These are phyloP conservation scores for Saturnispora kantuleensis DNA, from an alignment of 805 yeast genomes.

Conservation along the genomic window DNA sequence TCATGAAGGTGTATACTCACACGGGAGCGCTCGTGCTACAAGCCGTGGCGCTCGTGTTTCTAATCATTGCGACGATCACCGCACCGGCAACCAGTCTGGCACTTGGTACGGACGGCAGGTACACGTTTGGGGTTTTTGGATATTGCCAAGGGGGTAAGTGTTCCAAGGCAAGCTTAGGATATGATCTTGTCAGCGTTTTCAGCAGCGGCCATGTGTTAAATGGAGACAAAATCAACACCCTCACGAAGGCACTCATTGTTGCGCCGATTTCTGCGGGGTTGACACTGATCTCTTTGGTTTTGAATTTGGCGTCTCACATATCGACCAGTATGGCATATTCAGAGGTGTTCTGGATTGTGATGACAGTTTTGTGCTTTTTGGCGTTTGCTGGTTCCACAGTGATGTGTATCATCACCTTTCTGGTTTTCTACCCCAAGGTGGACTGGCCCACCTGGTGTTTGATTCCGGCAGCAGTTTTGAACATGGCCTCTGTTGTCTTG, in stretches of 20 bases:
- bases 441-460: conserved; percentile 68
- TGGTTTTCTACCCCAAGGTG: conserved; percentile 55
- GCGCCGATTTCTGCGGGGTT: conserved; percentile 62
- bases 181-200: conserved; percentile 27
- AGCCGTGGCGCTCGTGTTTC: conserved; percentile 48
- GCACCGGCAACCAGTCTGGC: conserved; percentile 48
- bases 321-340: conserved; percentile 8
- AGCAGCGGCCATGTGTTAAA: conserved; percentile 36
- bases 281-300: conserved; percentile 36
- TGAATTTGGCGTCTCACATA: conserved; percentile 25
- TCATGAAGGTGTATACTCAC: conserved; percentile 17
- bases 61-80: conserved; percentile 51
- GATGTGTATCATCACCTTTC: conserved; percentile 42
- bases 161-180: conserved; percentile 30
- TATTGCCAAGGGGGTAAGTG: conserved; percentile 33
- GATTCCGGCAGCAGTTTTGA: conserved; percentile 54
- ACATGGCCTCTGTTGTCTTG: conserved; percentile 41
- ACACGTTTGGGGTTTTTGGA: conserved; percentile 59
- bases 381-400: conserved; percentile 47
- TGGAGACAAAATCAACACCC: conserved; percentile 34
- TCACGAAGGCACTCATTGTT: conserved; percentile 47
- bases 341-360: conserved; percentile 29
- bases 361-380: conserved; percentile 36
- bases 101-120: conserved; percentile 36
- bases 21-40: conserved; percentile 34